Conservation (phyloP, 139 green algal species). For the Picochlorum sp. region DNA sequence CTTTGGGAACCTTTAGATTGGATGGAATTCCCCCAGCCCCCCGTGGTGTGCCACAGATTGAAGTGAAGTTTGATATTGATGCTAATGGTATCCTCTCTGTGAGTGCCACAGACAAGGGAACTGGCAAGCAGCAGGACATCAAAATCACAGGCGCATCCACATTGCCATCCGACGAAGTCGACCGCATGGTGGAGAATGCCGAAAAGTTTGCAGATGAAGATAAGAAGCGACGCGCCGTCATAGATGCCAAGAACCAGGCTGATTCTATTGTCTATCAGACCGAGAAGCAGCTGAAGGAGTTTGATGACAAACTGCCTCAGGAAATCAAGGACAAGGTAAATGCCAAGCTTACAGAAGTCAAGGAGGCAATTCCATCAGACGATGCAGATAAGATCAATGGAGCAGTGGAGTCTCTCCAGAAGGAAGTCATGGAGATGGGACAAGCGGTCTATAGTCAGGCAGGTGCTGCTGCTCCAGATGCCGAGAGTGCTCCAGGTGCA, state of each 20-base stretch:
- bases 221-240: constrained; percentile 79
- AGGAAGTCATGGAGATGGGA: constrained; percentile 87
- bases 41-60: constrained; percentile 87
- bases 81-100: constrained; percentile 97
- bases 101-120: constrained; percentile 90
- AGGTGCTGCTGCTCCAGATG: constrained; percentile 14
- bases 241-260: constrained; percentile 94
- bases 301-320: constrained; percentile 83
- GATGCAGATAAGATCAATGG: constrained; percentile 82
- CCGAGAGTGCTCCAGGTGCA: constrained; percentile 19
- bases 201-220: constrained; percentile 87
- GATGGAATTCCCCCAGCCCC: constrained; percentile 94
- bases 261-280: constrained; percentile 87
- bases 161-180: constrained; percentile 72
- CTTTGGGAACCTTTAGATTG: constrained; percentile 81
- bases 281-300: constrained; percentile 98
- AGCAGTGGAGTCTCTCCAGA: constrained; percentile 75
- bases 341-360: constrained; percentile 64
- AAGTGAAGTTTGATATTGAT: constrained; percentile 99
- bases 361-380: constrained; percentile 43
- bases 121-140: constrained; percentile 94
- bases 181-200: constrained; percentile 93
- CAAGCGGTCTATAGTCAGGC: constrained; percentile 76
- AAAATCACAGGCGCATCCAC: constrained; percentile 90
- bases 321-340: constrained; percentile 83